Base-by-base conservation (phyloP, 495 filamentous ascomycete species). In the Penicillium simplicissimum region DNA sequence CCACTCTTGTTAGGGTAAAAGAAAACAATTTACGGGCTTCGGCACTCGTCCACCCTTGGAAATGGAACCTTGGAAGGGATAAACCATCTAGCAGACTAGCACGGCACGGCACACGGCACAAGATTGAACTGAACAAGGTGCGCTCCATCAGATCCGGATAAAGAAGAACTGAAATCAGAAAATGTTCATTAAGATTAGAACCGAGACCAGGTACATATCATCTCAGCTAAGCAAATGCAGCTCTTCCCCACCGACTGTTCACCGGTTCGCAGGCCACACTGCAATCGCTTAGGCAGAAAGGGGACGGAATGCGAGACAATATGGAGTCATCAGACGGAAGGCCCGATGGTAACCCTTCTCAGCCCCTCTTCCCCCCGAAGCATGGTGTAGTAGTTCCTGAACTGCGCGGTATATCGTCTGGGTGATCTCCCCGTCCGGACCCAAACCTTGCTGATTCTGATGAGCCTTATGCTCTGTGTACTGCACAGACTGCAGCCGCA, bases 401-500 rank as follows among this genome's bases (percentile, higher is more conserved):
- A 54, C 55, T 62, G 68, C 59, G 66, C 57, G 66, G 66, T 61
- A 59, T 61, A 69, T 67, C 58, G 54, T 67, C 40, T 28, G 33
- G 19, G 13, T 19, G 51, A 64, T 61, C 60, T 40, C 21, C 58
- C 49, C 56, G 59, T 57, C 25, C 40, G 45, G 45, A 15, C 52
- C 38, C 35, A 34, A 60, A 63, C 66, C 66, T 63, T 68, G 54
- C 66, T 55, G 65, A 45, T 55, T 43, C 31, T 36, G 56, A 17
- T 55, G 36, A 38, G 52, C 21, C 52, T 60, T 40, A 51, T 55
- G 23, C 35, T 52, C 23, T 5, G 42, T 34, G 52, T 10, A 28
- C n/a, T 15, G 52, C 53, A 61, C 52, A 57, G 58, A 28, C 51
- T 33, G 49, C 31, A 43, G 37, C 55, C 14, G 55, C 33, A 55